Percentiles rank a stretch among this genome's conserved stretches.
These are phyloP conservation scores for Micromonas commoda DNA, from an alignment of 139 green algal genomes.

Conservation along the genomic window DNA sequence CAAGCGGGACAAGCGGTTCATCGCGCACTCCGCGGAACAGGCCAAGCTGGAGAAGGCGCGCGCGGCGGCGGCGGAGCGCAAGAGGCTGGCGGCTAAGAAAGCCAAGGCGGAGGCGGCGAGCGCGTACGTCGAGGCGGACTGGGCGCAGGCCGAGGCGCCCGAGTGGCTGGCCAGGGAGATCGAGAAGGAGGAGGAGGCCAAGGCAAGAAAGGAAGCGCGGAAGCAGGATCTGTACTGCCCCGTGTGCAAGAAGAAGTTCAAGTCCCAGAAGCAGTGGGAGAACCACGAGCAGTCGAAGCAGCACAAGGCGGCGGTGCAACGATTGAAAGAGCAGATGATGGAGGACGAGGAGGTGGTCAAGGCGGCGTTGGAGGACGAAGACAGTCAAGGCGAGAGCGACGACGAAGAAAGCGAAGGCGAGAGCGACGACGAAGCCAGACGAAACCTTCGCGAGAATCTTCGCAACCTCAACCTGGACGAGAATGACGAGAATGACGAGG, in stretches of 20 bases:
- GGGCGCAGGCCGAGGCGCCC: background rate
- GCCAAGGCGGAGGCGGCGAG: background rate
- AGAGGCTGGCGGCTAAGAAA: background rate
- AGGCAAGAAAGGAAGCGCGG: background rate
- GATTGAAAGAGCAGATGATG: background rate
- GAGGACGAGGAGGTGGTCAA: background rate
- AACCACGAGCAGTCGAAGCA: background rate
- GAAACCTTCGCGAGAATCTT: too few species aligned
- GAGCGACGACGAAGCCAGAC: background rate
- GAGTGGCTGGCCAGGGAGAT: background rate
- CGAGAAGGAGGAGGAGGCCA: background rate
- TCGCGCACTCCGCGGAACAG: background rate
- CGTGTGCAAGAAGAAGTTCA: slow-evolving; percentile 6
- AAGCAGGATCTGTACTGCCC: background rate
- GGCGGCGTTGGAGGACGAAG: background rate
- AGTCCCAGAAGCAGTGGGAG: background rate
- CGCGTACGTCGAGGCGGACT: background rate
- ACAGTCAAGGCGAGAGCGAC: too few species aligned
- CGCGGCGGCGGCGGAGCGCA: background rate
- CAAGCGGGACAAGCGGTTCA: background rate
- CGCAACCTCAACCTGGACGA: too few species aligned
- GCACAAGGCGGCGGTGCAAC: background rate
- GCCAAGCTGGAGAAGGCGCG: background rate
- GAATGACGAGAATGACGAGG: too few species aligned
- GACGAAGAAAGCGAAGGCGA: background rate